phyloP scores from a whole-genome alignment of 2,329 filamentous ascomycete species.

The Diaporthe aspalathi region DNA sequence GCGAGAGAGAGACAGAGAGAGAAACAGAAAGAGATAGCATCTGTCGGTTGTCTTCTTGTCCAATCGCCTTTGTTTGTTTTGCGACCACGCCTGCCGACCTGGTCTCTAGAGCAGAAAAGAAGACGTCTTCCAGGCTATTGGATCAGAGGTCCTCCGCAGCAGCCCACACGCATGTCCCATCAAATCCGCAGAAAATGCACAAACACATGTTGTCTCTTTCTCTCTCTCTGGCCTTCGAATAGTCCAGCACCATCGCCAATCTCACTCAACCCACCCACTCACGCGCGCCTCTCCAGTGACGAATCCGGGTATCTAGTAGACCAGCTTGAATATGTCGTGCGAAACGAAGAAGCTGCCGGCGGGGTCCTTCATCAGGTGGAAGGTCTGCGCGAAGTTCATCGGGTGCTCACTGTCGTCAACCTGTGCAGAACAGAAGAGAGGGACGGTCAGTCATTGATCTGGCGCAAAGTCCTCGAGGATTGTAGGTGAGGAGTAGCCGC shows the following conservation, averaged over 20 bases:
- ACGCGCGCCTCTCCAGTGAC: not conserved
- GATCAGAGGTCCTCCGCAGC: not conserved
- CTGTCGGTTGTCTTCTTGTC: conserved; percentile 20
- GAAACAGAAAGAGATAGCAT: too few relatives aligned
- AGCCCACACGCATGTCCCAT: not conserved
- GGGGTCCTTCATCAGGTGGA: conserved; percentile 72
- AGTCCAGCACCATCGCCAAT: not conserved
- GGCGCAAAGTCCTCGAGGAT: not conserved
- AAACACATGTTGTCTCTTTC: not conserved
- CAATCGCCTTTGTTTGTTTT: conserved; percentile 10
- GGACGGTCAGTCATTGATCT: conserved; percentile 19
- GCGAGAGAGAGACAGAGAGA: not conserved
- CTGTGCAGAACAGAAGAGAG: conserved; percentile 56
- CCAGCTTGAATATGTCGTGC: conserved; percentile 80
- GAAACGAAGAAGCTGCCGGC: conserved; percentile 74
- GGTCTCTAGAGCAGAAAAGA: conserved; percentile 10
- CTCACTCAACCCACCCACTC: not conserved
- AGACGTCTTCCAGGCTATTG: not conserved
- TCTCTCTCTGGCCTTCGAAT: conserved; percentile 4
- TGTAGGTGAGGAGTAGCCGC: not conserved
- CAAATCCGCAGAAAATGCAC: conserved; percentile 22
- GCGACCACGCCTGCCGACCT: conserved; percentile 18
- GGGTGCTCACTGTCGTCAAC: conserved; percentile 76
- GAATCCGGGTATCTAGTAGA: conserved; percentile 58
- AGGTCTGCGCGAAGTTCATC: conserved; percentile 79